Evolutionary conservation across 176 grass and related monocot genomes (phyloP), one percentile per base, ranked within the genome.

Genomic region (Oryza longistaminata): DNA sequence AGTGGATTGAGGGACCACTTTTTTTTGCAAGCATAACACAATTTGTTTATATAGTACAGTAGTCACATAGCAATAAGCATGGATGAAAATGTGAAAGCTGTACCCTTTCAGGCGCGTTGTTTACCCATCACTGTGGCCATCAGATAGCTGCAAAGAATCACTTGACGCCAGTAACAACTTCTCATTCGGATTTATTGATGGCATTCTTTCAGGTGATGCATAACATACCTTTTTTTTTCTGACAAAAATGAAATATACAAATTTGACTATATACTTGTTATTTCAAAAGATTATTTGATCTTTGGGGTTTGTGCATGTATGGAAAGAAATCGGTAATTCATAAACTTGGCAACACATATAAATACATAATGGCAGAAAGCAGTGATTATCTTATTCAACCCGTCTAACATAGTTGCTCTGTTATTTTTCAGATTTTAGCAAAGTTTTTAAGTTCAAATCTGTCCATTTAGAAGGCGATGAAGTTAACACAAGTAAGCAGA

Each of bases 401-500:
- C 43, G 24, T 25, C 73, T 74, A 78, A 90, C 62, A 29, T 26
- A 66, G 27, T 68, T 62, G 45, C 58, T 83, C 9, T 75, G 64
- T 48, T 92, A 33, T 90, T 50, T 93, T 92, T 67, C 91, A 98
- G 96, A 98, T 93, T 98, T 95, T 86, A 88, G 88, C 69, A 93
- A 94, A 88, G 68, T 94, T 88, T 97, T 97, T 65, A 97, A 97
- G 78, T 97, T 97, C 81, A 97, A 89, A 70, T 93, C 93, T 91
- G 92, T 88, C 27, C 95, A 97, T 69, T 88, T 97, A 83, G 95
- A 87, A 1, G 95, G 95, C 77, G 92, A 97, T 84, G 95, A 97
- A 93, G 95, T 97, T 11, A 87, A 91, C 64, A 93, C 92, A 82
- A 85, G 95, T 93, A 93, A 94, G 95, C 31, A 76, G 26, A 40